A percentile compares a stretch with the other conserved stretches of the same genome.
phyloP scores from a whole-genome alignment of 192 early-diverging fungal genomes.

The Entophlyctis helioformis region DNA sequence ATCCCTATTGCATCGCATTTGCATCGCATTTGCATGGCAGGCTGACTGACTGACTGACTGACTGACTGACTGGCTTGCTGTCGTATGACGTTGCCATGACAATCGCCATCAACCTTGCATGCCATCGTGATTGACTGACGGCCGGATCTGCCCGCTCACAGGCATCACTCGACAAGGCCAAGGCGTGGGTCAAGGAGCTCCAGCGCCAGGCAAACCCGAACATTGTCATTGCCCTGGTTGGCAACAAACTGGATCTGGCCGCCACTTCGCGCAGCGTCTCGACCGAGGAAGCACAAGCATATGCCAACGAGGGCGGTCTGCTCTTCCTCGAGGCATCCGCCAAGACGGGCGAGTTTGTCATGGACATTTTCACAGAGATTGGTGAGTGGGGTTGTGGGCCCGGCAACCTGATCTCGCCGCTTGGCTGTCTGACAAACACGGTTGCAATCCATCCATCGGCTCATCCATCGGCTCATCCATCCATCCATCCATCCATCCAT shows the following conservation, averaged over 20 bases:
- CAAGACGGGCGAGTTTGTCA: slow-evolving; percentile 72
- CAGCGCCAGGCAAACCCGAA: slow-evolving; percentile 90
- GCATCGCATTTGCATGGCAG: background rate
- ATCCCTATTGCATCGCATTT: too few relatives aligned
- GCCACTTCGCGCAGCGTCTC: slow-evolving; percentile 50
- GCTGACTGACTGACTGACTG: background rate
- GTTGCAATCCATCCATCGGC: background rate
- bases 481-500: background rate
- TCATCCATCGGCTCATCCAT: background rate
- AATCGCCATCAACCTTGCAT: slow-evolving; percentile 3
- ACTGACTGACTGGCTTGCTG: slow-evolving; percentile 2
- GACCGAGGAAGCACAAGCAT: slow-evolving; percentile 59
- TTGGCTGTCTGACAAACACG: background rate
- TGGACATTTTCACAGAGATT: slow-evolving; percentile 87
- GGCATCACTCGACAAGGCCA: slow-evolving; percentile 82
- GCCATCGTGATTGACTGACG: too few relatives aligned
- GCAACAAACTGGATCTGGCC: slow-evolving; percentile 89
- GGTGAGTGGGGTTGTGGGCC: slow-evolving; percentile 13
- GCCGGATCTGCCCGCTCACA: slow-evolving; percentile 21
- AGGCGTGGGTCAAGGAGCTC: slow-evolving; percentile 93
- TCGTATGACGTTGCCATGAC: too few relatives aligned
- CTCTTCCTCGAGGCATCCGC: slow-evolving; percentile 84
- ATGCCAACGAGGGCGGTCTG: slow-evolving; percentile 68
- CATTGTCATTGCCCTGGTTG: slow-evolving; percentile 92
- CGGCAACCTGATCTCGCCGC: background rate